Conservation (phyloP, 805 yeast species). For the Myxozyma nipponensis region DNA sequence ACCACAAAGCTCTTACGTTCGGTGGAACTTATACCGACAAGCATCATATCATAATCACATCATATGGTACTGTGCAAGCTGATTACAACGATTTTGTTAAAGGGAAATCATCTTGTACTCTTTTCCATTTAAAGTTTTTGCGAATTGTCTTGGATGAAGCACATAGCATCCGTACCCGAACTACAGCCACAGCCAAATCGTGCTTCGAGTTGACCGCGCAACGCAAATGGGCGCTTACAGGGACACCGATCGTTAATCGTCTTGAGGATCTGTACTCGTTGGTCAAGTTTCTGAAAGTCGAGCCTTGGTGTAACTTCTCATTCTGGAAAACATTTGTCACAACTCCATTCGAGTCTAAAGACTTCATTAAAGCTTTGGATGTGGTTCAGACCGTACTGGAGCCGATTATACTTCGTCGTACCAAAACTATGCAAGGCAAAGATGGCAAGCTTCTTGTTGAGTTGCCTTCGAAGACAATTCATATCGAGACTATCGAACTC, state of each 20-base stretch:
- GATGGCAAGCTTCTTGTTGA: conserved; percentile 72
- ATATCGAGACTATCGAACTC: conserved; percentile 63
- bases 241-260: conserved; percentile 87
- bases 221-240: conserved; percentile 82
- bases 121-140: conserved; percentile 69
- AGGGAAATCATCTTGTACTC: conserved; percentile 42
- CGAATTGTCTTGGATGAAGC: conserved; percentile 86
- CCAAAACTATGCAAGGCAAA: conserved; percentile 73
- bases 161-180: conserved; percentile 77
- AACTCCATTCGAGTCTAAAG: conserved; percentile 71
- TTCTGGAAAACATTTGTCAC: conserved; percentile 88
- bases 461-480: conserved; percentile 71
- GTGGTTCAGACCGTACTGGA: conserved; percentile 81
- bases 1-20: conserved; percentile 46
- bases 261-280: conserved; percentile 82
- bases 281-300: conserved; percentile 67
- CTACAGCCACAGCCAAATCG: conserved; percentile 75
- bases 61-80: conserved; percentile 79
- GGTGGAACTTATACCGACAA: conserved; percentile 33
- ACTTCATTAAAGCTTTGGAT: conserved; percentile 67
- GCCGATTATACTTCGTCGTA: conserved; percentile 78
- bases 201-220: conserved; percentile 60
- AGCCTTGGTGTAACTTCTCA: conserved; percentile 83
- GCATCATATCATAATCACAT: conserved; percentile 72
- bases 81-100: conserved; percentile 54